phyloP scores from a whole-genome alignment of 345 rosid species.

The Angophora floribunda region DNA sequence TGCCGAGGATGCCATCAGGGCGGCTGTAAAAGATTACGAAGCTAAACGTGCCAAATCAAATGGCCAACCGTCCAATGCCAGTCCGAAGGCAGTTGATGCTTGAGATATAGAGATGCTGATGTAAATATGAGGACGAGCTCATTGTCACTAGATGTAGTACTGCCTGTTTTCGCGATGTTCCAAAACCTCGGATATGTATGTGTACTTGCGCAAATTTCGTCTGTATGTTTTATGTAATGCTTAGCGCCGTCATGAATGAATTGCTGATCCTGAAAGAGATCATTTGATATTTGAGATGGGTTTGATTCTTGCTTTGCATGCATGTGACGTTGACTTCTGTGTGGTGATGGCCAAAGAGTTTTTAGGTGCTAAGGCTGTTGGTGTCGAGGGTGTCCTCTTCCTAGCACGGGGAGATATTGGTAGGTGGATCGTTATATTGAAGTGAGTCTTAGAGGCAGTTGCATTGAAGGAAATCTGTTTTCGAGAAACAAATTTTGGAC shows the following conservation, averaged over 20 bases:
- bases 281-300: background rate
- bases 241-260: background rate
- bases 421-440: background rate
- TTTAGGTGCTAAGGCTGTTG: background rate
- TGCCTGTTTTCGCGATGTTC: background rate
- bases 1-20: conserved; percentile 99
- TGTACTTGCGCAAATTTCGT: background rate
- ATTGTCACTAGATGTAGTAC: background rate
- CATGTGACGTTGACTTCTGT: background rate
- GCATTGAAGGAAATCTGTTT: background rate
- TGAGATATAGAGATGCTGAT: background rate
- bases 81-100: background rate
- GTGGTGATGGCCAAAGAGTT: background rate
- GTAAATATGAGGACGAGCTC: background rate
- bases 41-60: conserved; percentile 38
- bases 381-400: background rate
- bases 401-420: background rate
- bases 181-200: background rate
- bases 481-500: background rate
- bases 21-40: conserved; percentile 83
- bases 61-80: background rate
- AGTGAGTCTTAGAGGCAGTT: background rate
- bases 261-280: background rate
- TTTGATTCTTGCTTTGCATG: background rate
- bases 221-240: background rate